phyloP scores from a whole-genome alignment of 805 yeast species.

The Hanseniaspora pseudoguilliermondii region DNA sequence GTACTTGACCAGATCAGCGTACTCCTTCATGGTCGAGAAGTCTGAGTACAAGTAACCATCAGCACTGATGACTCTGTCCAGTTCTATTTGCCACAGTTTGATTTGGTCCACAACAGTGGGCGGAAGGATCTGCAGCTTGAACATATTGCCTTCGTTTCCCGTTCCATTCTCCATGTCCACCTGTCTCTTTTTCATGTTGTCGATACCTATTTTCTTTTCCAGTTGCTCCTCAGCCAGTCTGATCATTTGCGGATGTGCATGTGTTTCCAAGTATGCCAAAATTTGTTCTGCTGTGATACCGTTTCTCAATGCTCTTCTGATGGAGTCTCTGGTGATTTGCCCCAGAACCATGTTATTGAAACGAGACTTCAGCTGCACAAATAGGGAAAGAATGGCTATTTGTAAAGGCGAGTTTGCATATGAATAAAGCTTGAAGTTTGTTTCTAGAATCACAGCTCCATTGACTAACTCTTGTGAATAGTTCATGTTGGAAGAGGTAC shows the following conservation, averaged over 20 bases:
- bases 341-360: conserved; percentile 91
- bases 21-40: conserved; percentile 66
- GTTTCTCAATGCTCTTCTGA: conserved; percentile 65
- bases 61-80: conserved; percentile 78
- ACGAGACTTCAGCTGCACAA: conserved; percentile 72
- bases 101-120: conserved; percentile 97
- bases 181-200: conserved; percentile 13
- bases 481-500: background rate
- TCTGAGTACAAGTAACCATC: conserved; percentile 84
- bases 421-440: conserved; percentile 85
- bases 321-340: conserved; percentile 81
- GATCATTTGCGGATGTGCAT: conserved; percentile 88
- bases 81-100: conserved; percentile 87
- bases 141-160: conserved; percentile 32
- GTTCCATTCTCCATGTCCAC: conserved; percentile 8
- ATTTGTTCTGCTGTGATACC: conserved; percentile 95
- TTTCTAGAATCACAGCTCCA: conserved; percentile 80
- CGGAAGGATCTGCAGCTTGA: conserved; percentile 56
- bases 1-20: conserved; percentile 53
- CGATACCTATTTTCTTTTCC: conserved; percentile 52
- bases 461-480: conserved; percentile 19
- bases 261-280: conserved; percentile 73
- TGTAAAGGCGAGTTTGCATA: conserved; percentile 90
- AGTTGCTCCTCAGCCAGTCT: conserved; percentile 56
- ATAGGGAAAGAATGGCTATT: conserved; percentile 79